Evolutionary conservation across 768 basidiomycete species (phyloP).

Genomic region (Termitomyces sp.): DNA sequence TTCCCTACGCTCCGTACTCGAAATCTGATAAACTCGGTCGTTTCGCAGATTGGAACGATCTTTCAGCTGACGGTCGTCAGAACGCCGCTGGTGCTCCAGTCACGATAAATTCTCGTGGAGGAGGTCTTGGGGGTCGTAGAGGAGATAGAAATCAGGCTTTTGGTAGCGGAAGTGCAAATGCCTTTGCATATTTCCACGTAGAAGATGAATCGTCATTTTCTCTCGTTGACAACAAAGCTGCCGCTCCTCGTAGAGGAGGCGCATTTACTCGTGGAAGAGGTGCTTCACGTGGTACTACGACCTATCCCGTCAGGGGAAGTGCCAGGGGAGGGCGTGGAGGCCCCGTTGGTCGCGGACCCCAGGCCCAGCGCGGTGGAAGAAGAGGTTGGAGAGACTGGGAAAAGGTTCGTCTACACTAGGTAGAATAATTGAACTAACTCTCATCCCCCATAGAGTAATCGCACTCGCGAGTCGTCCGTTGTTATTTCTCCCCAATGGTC

Average conservation of each 20-base stretch:
- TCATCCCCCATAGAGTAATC: conserved; percentile 50
- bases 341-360: conserved; percentile 31
- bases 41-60: conserved; percentile 96
- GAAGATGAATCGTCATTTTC: conserved; percentile 98
- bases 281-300: conserved; percentile 39
- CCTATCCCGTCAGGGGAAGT: conserved; percentile 38
- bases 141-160: conserved; percentile 81
- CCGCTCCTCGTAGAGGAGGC: conserved; percentile 66
- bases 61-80: conserved; percentile 59
- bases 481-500: conserved; percentile 88
- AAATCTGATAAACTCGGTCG: conserved; percentile 98
- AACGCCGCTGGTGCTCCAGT: conserved; percentile 40
- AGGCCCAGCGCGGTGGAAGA: conserved; percentile 50
- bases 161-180: conserved; percentile 84
- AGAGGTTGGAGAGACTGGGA: conserved; percentile 93
- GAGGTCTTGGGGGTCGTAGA: conserved; percentile 49
- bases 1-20: conserved; percentile 97
- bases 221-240: conserved; percentile 84
- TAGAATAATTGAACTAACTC: not conserved
- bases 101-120: conserved; percentile 43
- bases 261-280: conserved; percentile 55
- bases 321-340: conserved; percentile 45
- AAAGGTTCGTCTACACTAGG: conserved; percentile 47
- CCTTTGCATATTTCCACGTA: conserved; percentile 95
- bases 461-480: conserved; percentile 88